Conservation (phyloP, 805 yeast genomes). For the Tetrapisispora pingtungensis region DNA sequence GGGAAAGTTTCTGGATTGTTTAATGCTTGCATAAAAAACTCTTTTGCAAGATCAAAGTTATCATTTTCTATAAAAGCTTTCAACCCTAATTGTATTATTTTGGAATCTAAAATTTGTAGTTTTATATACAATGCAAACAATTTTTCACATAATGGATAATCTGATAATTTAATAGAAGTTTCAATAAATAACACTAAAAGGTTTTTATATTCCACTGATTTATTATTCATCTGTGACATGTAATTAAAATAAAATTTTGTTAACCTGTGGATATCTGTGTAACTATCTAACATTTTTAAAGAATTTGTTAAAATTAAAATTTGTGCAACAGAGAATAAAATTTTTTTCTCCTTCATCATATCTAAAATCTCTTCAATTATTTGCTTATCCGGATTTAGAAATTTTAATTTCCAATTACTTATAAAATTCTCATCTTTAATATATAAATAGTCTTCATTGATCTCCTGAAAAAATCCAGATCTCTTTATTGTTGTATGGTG, state of each 20-base stretch:
- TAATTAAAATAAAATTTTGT: constrained; percentile 8
- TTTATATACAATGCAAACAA: constrained; percentile 24
- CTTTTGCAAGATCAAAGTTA: constrained; percentile 23
- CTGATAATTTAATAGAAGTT: constrained; percentile 12
- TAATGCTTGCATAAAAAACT: constrained; percentile 23
- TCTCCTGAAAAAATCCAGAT: background rate
- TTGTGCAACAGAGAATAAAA: constrained; percentile 13
- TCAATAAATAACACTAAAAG: constrained; percentile 13
- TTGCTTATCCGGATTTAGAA: constrained; percentile 8
- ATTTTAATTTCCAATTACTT: constrained; percentile 11
- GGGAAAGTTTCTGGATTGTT: constrained; percentile 24
- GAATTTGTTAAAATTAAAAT: constrained; percentile 9
- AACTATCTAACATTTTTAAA: constrained; percentile 3
- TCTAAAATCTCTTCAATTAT: constrained; percentile 7
- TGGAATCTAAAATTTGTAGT: constrained; percentile 13
- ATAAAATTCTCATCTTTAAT: constrained; percentile 1
- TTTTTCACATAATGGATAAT: constrained; percentile 17
- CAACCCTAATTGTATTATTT: constrained; percentile 18
- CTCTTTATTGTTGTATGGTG: background rate
- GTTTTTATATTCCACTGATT: constrained; percentile 1
- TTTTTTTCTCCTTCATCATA: constrained; percentile 4
- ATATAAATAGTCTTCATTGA: background rate
- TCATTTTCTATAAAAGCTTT: constrained; percentile 20
- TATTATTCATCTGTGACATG: constrained; percentile 2
- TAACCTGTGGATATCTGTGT: constrained; percentile 16